Conservation (phyloP, 1,284 basidiomycete genomes). For the Porodaedalea pini region DNA sequence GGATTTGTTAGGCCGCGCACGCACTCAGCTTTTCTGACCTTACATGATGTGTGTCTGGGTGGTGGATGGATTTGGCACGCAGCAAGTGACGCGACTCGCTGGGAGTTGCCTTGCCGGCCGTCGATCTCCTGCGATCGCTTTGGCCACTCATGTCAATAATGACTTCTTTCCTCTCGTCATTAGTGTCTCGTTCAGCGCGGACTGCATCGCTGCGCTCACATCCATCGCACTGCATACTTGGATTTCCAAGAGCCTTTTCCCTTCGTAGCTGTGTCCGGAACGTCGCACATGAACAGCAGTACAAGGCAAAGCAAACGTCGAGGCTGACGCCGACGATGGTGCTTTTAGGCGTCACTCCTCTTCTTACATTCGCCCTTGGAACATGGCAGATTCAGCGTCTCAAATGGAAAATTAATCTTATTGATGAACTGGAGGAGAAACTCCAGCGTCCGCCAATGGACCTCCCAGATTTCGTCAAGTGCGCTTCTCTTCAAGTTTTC, state of each 20-base stretch:
- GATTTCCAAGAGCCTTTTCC: conserved; percentile 4
- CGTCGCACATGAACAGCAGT: conserved; percentile 27
- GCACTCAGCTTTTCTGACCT: neutral
- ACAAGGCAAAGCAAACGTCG: conserved; percentile 53
- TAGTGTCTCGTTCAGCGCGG: neutral
- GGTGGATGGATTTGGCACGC: neutral
- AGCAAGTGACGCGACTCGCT: neutral
- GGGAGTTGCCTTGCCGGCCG: neutral
- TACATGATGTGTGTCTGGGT: conserved; percentile 5
- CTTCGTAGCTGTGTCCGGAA: conserved; percentile 6
- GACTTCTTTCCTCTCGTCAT: conserved; percentile 10
- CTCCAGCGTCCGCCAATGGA: conserved; percentile 75
- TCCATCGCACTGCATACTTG: neutral
- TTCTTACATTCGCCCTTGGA: conserved; percentile 90
- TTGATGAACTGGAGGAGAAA: conserved; percentile 94
- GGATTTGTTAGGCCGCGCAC: neutral
- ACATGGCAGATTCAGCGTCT: conserved; percentile 91
- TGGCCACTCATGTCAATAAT: neutral
- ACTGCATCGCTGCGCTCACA: neutral
- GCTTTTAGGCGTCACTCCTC: conserved; percentile 81
- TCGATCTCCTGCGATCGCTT: conserved; percentile 4
- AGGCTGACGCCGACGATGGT: conserved; percentile 72
- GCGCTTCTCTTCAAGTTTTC: conserved; percentile 29
- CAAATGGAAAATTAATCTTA: conserved; percentile 92
- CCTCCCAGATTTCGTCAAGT: conserved; percentile 89